A percentile compares a stretch with the other conserved stretches of the same genome.
phyloP scores from a whole-genome alignment of 495 filamentous ascomycete genomes.

The Delitschia confertaspora region DNA sequence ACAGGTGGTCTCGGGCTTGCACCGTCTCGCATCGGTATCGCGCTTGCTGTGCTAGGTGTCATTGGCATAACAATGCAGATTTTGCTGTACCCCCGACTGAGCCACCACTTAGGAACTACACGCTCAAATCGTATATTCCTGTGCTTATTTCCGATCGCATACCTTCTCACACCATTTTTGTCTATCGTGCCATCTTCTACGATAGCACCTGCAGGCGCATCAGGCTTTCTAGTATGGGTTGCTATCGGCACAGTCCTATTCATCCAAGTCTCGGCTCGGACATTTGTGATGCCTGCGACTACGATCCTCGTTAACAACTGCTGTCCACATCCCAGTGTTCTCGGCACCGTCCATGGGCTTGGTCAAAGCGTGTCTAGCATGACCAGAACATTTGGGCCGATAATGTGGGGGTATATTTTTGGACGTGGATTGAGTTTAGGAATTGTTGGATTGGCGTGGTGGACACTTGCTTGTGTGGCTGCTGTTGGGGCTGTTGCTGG shows the following conservation, averaged over 20 bases:
- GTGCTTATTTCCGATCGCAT: constrained; percentile 57
- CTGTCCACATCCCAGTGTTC: constrained; percentile 50
- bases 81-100: constrained; percentile 57
- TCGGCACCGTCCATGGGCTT: constrained; percentile 63
- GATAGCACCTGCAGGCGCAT: constrained; percentile 40
- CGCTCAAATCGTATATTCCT: constrained; percentile 50
- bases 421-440: constrained; percentile 57
- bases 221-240: constrained; percentile 52
- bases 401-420: constrained; percentile 55
- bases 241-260: constrained; percentile 55
- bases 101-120: constrained; percentile 52
- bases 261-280: constrained; percentile 61
- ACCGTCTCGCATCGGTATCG: constrained; percentile 59
- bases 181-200: constrained; percentile 44
- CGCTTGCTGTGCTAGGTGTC: constrained; percentile 59
- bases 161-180: constrained; percentile 58
- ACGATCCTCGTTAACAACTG: constrained; percentile 64
- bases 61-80: constrained; percentile 62
- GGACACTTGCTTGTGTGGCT: constrained; percentile 56
- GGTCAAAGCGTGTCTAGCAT: constrained; percentile 54
- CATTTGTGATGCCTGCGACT: constrained; percentile 59
- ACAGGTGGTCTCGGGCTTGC: constrained; percentile 62
- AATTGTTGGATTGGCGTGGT: constrained; percentile 62
- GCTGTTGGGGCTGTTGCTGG: constrained; percentile 52
- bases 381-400: constrained; percentile 57